Evolutionary conservation across 371 early-diverging fungal genomes (phyloP).

Genomic region (Mucor ambiguus): DNA sequence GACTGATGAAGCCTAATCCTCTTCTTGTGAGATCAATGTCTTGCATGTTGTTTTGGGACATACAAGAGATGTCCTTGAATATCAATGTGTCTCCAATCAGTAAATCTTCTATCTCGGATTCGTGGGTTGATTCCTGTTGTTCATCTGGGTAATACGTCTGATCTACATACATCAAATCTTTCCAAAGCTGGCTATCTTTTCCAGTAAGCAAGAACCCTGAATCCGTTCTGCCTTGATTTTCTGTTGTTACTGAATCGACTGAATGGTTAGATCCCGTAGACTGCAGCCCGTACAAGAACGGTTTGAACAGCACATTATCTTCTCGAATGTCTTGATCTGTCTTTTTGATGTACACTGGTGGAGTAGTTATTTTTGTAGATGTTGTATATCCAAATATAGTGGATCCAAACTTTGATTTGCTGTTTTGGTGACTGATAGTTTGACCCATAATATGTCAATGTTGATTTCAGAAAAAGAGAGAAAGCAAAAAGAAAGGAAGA

Average conservation of each 20-base stretch:
- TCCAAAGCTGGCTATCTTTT: slow-evolving; percentile 20
- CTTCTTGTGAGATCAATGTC: slow-evolving; percentile 19
- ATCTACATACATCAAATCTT: slow-evolving; percentile 36
- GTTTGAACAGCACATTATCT: slow-evolving; percentile 18
- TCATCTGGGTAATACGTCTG: slow-evolving; percentile 28
- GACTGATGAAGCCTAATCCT: slow-evolving; percentile 14
- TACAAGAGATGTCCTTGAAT: slow-evolving; percentile 14
- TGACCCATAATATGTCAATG: slow-evolving; percentile 6
- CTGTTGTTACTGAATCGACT: neutral
- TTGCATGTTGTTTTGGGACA: slow-evolving; percentile 11
- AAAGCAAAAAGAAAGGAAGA: neutral
- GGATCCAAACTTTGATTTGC: slow-evolving; percentile 2
- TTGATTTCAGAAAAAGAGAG: neutral
- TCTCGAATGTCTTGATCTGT: neutral
- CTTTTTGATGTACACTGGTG: slow-evolving; percentile 8
- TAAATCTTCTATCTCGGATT: neutral
- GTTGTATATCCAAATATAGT: slow-evolving; percentile 14
- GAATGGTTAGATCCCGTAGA: neutral
- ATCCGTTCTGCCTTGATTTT: slow-evolving; percentile 17
- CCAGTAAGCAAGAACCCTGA: slow-evolving; percentile 26
- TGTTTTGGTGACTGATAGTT: neutral
- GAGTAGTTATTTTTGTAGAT: neutral
- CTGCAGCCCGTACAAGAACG: slow-evolving; percentile 19
- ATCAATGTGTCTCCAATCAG: slow-evolving; percentile 9
- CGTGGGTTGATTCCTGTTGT: neutral